A percentile compares a stretch with the other conserved stretches of the same genome.
These are phyloP conservation scores for Stentor roeselii DNA, from an alignment of 73 alveolate genomes.

Conservation along the genomic window DNA sequence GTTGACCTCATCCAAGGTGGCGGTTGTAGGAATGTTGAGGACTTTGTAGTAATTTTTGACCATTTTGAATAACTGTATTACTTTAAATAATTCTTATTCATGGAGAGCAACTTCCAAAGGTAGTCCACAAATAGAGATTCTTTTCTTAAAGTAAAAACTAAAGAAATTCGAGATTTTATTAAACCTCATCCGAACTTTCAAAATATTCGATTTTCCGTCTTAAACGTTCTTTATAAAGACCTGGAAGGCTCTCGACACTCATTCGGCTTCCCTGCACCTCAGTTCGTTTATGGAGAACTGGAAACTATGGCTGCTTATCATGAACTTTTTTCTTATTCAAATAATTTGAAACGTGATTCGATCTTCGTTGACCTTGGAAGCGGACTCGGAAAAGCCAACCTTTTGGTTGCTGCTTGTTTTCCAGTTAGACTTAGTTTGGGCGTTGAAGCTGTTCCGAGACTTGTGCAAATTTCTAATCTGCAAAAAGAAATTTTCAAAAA, in stretches of 20 bases:
- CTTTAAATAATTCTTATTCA: too few relatives aligned
- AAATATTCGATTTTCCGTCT: not conserved
- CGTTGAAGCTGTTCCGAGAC: constrained; percentile 13
- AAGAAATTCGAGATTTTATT: not conserved
- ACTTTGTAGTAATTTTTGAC: not conserved
- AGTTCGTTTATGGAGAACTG: constrained; percentile 19
- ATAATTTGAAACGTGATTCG: not conserved
- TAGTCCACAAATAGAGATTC: not conserved
- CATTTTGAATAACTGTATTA: not conserved
- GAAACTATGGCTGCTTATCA: not conserved
- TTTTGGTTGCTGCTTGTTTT: not conserved
- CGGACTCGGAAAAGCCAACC: constrained; percentile 14
- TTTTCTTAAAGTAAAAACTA: too few relatives aligned
- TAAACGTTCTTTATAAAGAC: not conserved
- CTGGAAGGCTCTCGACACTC: not conserved
- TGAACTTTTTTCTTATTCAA: constrained; percentile 10
- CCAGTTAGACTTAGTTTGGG: not conserved
- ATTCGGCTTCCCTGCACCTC: not conserved
- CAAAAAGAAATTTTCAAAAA: not conserved
- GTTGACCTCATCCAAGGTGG: not conserved
- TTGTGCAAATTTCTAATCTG: not conserved
- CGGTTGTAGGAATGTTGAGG: not conserved
- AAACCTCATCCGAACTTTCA: not conserved
- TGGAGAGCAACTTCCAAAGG: too few relatives aligned
- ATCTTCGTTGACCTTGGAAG: constrained; percentile 6